Conservation (phyloP, 2,329 filamentous ascomycete genomes). For the Phialophora tarda region DNA sequence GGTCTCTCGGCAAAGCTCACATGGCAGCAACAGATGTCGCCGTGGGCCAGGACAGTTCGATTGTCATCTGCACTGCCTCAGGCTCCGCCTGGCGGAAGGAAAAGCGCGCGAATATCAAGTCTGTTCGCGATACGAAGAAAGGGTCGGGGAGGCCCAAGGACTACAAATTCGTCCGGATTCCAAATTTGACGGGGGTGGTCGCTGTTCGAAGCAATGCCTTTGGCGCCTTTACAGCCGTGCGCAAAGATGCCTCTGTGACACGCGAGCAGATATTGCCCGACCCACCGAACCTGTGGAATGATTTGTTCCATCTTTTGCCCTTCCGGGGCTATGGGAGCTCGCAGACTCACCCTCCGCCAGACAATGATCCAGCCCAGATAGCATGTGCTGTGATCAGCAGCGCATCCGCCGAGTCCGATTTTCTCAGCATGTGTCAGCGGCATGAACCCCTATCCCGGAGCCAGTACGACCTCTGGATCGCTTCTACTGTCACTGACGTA, state of each 20-base stretch:
- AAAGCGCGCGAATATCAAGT: constrained; percentile 78
- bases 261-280: constrained; percentile 71
- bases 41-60: constrained; percentile 89
- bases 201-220: constrained; percentile 86
- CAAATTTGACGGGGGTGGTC: constrained; percentile 82
- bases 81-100: constrained; percentile 92
- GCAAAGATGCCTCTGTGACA: constrained; percentile 82
- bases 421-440: constrained; percentile 42
- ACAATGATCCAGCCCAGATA: constrained; percentile 41
- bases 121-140: constrained; percentile 44
- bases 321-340: constrained; percentile 64
- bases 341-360: constrained; percentile 51
- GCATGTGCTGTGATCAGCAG: constrained; percentile 52
- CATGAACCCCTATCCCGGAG: constrained; percentile 37
- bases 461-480: constrained; percentile 49
- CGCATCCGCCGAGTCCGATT: constrained; percentile 53
- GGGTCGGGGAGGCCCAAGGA: constrained; percentile 74
- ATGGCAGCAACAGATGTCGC: constrained; percentile 85
- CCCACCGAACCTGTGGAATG: constrained; percentile 72
- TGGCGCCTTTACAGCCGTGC: constrained; percentile 85
- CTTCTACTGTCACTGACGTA: constrained; percentile 68
- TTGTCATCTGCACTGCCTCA: constrained; percentile 90
- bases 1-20: constrained; percentile 83
- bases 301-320: constrained; percentile 72
- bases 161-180: constrained; percentile 92